Evolutionary conservation across 352 stramenopile species (phyloP), one percentile per base, ranked within the genome.

Genomic region (Blastocystis sp.): DNA sequence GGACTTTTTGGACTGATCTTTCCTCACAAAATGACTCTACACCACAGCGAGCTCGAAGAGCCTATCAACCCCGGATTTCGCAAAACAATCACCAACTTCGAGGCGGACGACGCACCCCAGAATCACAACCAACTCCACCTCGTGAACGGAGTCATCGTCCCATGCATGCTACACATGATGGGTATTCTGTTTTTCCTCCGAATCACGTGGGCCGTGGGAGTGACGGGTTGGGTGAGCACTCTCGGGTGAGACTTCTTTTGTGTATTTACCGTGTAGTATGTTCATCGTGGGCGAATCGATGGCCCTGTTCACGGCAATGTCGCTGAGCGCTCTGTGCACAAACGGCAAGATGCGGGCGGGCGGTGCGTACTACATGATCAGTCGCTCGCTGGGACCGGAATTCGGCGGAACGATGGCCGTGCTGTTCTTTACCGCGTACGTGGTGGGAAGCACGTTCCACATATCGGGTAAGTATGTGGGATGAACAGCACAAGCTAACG

Each of bases 141-240:
- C 67, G 88, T 91, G 1, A 90, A 92, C 56, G 93, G 93, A 10
- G 93, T 95, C 9, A 94, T 94, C 56, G 90, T 95, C 82, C 92
- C 92, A 52, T 95, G 93, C 88, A 90, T 94, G 48, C 90, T 95
- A 23, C 94, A 93, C 71, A 95, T 95, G 89, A 93, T 95, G 62
- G 93, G 93, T 74, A 92, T 94, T 59, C 93, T 94, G 62, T 78
- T 94, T 62, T 95, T 95, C 86, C 90, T 95, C 17, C 92, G 92
- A 0, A 91, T 95, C 59, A 90, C 91, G 17, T 95, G 91, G 91
- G 91, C 90, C 23, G 87, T 95, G 3, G 92, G 92, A 0, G 92
- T 95, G 82, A 91, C 92, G 0, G 93, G 93, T 2, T 91, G 93
- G 23, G 71, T 93, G 40, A 91, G 91, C n/a, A 93, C 93, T 79